phyloP scores from a whole-genome alignment of 352 stramenopile genomes.

The Pythium apleroticum region DNA sequence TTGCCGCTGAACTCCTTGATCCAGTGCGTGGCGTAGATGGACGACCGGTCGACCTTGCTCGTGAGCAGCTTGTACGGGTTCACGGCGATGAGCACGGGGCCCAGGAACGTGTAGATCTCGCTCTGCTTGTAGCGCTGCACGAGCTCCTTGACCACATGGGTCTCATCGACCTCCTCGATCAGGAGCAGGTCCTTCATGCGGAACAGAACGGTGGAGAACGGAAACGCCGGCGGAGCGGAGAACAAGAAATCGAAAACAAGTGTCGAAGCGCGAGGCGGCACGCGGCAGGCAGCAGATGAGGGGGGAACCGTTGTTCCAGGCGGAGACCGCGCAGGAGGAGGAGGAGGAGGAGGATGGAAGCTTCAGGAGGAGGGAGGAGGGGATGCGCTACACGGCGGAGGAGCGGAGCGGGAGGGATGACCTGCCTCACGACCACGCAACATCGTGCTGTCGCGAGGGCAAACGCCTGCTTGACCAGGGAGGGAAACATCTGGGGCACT shows the following conservation, averaged over 20 bases:
- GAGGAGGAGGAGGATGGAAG: conserved; percentile 3
- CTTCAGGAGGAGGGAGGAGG: conserved; percentile 10
- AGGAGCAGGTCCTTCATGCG: conserved; percentile 75
- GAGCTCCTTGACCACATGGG: conserved; percentile 75
- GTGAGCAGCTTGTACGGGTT: conserved; percentile 90
- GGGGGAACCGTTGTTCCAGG: not conserved
- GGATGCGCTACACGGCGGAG: not conserved
- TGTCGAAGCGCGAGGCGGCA: conserved; percentile 2
- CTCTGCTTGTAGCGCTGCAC: conserved; percentile 74
- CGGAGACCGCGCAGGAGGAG: not conserved
- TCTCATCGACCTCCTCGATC: conserved; percentile 74
- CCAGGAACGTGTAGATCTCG: conserved; percentile 92
- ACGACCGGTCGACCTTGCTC: conserved; percentile 57
- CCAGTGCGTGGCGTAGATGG: conserved; percentile 79
- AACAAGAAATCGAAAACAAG: conserved; percentile 11
- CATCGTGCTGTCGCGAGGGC: conserved; percentile 13
- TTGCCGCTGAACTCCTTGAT: conserved; percentile 79
- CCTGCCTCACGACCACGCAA: conserved; percentile 10
- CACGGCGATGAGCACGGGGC: conserved; percentile 86
- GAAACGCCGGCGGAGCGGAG: not conserved
- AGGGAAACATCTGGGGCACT: not conserved
- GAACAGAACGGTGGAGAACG: conserved; percentile 1
- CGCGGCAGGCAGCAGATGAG: not conserved
- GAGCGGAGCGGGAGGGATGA: conserved; percentile 23
- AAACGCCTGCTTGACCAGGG: not conserved